Evolutionary conservation across 805 yeast genomes (phyloP), one percentile per base, ranked within the genome.

Genomic region (Blastobotrys parvus): DNA sequence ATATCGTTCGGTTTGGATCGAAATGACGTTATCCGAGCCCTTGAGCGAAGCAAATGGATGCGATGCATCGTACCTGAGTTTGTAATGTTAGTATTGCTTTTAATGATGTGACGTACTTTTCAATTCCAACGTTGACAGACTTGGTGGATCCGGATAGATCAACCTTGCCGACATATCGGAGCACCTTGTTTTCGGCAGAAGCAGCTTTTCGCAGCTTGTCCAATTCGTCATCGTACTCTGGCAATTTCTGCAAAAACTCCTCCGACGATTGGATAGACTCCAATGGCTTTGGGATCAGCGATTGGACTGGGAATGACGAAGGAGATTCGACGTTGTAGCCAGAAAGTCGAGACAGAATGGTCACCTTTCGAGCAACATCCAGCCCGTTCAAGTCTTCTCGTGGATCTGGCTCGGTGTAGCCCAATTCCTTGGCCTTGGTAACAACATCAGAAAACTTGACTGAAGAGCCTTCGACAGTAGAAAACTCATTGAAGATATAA

Each of bases 381-480:
- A 92, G 74, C 43, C 99, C 99, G 64, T 90, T 92, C 65, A 92
- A 77, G 62, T 92, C 99, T 64, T 92, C 99, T 68, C 99, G 82
- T 65, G 99, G 98, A 64, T 92, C 99, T 39, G 99, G 99, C 68
- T 92, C 98, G 34, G 97, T 90, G 75, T 87, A 92, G 41, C 99
- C 99, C 52, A 87, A 71, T 41, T 79, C 67, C 68, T 90, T 90
- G 42, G 99, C 98, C 38, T 79, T 78, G 50, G 75, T 71, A 45
- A 92, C 97, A 40, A 92, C 80, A 43, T 88, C 95, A 20, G 97
- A 87, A 63, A 89, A 92, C 61, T 82, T 84, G 47, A 77, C 74
- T 21, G 42, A 18, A 38, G 74, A 69, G 37, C 80, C 68, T 47
- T 69, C 71, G 42, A 78, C 66, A 38, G 94, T 77, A 34, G 96